phyloP scores from a whole-genome alignment of 2,329 filamentous ascomycete species.

The Teratosphaeria nubilosa region DNA sequence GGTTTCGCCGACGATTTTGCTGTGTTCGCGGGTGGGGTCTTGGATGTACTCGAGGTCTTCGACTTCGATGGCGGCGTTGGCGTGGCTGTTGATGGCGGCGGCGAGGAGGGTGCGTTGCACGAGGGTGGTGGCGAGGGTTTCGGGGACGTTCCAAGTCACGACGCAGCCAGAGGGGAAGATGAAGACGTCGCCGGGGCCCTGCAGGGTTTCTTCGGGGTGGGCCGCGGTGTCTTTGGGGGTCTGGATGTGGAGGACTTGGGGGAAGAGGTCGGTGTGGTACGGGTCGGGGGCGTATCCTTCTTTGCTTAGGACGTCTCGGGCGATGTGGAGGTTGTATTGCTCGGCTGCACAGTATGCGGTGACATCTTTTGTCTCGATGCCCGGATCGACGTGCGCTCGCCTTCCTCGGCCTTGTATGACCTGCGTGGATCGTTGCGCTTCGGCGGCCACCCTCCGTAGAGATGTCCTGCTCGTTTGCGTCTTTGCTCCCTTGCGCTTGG shows the following conservation, averaged over 20 bases:
- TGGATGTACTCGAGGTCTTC: slow-evolving; percentile 84
- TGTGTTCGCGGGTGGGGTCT: slow-evolving; percentile 62
- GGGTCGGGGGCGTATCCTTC: slow-evolving; percentile 56
- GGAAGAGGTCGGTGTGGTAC: slow-evolving; percentile 50
- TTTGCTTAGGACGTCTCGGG: slow-evolving; percentile 46
- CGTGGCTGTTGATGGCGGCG: slow-evolving; percentile 66
- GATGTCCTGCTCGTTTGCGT: slow-evolving; percentile 57
- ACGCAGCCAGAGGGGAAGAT: slow-evolving; percentile 92
- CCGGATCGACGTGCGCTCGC: slow-evolving; percentile 36
- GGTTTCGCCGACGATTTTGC: slow-evolving; percentile 73
- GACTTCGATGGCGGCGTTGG: slow-evolving; percentile 61
- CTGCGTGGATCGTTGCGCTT: slow-evolving; percentile 58
- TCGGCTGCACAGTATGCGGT: slow-evolving; percentile 61
- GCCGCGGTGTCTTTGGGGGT: slow-evolving; percentile 29
- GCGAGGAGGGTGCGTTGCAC: slow-evolving; percentile 63
- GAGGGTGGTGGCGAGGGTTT: slow-evolving; percentile 59
- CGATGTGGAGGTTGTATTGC: slow-evolving; percentile 51
- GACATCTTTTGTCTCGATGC: slow-evolving; percentile 40
- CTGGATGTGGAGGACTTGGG: slow-evolving; percentile 54
- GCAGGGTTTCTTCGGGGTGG: slow-evolving; percentile 29
- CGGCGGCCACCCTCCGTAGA: slow-evolving; percentile 72
- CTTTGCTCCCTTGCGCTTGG: slow-evolving; percentile 32
- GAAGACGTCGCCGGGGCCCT: slow-evolving; percentile 65
- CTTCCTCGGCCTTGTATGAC: slow-evolving; percentile 40
- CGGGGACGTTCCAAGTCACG: slow-evolving; percentile 80